Evolutionary conservation across 441 rosid genomes (phyloP), one percentile per base, ranked within the genome.

Genomic region (Aquilaria agallochum): DNA sequence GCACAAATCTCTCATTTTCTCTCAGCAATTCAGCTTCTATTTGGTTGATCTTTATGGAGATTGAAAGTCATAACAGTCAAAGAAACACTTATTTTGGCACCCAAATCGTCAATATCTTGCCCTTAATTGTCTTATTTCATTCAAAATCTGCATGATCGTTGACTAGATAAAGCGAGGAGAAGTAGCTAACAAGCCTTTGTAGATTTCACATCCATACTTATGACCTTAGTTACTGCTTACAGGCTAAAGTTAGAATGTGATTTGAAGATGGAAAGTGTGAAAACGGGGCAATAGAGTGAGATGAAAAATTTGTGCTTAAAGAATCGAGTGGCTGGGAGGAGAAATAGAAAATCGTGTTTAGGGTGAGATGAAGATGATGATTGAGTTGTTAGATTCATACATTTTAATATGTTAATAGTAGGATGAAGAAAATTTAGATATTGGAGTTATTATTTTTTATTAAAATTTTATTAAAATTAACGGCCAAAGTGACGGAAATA

Each of bases 31-130:
- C 15, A 94, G 77, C 95, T 89, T 48, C 83, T 94, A 62, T 80
- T 86, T 15, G 74, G 73, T 75, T 84, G 85, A 79, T 89, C 89
- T 69, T 94, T 96, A 36, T 72, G 83, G 64, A 94, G 96, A 71
- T 91, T 94, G 68, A 94, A 89, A 59, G 97, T 84, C 97, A 94
- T 91, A 62, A 87, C 83, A 67, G 94, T 78, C 78, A 91, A 78
- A 70, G 92, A 83, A 48, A 83, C 85, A 59, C 90, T 94, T 96
- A 91, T 88, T 70, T 57, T 82, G 53, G n/a, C 36, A 53, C n/a
- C 66, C 33, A 58, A 59, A 63, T 57, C 61, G 63, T 45, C 50
- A 44, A 44, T 59, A 52, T 57, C 56, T 64, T 54, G 55, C 68
- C 67, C 50, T 42, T 58, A 55, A 60, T 53, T 62, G 55, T 56